Evolutionary conservation across 495 filamentous ascomycete genomes (phyloP).

Genomic region (Parmelia sp.): DNA sequence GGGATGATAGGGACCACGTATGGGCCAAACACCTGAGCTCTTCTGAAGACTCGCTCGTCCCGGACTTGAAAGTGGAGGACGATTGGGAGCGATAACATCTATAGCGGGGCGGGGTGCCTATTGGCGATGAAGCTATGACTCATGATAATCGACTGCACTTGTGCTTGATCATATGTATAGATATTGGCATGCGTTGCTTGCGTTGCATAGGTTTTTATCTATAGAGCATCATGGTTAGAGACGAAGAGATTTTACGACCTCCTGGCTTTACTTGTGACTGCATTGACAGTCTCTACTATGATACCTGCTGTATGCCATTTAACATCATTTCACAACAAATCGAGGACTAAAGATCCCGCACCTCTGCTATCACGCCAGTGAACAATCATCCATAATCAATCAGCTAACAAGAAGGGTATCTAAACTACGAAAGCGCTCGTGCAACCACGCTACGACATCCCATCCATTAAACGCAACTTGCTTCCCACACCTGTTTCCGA

Average conservation of each 20-base stretch:
- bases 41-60: conserved; percentile 21
- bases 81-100: conserved; percentile 20
- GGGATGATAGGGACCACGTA: conserved; percentile 14
- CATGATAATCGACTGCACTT: conserved; percentile 6
- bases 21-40: conserved; percentile 21
- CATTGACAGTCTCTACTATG: background rate
- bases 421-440: background rate
- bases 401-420: conserved; percentile 12
- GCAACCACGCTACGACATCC: background rate
- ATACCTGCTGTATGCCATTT: too few relatives aligned
- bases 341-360: background rate
- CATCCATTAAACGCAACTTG: background rate
- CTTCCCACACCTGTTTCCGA: background rate
- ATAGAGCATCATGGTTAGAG: background rate
- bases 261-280: background rate
- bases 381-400: background rate
- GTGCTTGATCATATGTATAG: conserved; percentile 5
- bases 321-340: too few relatives aligned
- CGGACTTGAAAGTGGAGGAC: conserved; percentile 17
- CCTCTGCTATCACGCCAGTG: background rate
- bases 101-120: background rate
- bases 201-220: background rate
- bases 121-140: conserved; percentile 1
- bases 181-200: background rate
- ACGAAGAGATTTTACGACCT: background rate